phyloP scores from a whole-genome alignment of 2,329 filamentous ascomycete species.

The Trematosphaeria pertusa region DNA sequence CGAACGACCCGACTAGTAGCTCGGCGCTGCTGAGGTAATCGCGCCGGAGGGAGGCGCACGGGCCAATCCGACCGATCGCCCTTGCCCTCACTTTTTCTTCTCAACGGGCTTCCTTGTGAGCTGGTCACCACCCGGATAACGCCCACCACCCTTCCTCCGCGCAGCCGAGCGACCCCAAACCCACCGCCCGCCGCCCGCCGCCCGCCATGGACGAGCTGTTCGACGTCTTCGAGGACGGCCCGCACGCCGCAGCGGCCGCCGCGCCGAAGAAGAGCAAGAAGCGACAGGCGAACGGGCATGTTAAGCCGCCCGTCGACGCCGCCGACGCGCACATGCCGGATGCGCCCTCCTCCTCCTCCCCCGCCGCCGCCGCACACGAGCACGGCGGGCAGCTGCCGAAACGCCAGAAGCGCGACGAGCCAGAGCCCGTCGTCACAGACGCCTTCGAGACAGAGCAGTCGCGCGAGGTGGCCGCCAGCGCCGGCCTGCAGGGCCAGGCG shows the following conservation, averaged over 20 bases:
- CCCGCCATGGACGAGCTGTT: conserved; percentile 53
- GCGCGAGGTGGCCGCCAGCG: conserved; percentile 82
- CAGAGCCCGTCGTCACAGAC: conserved; percentile 86
- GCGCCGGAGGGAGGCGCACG: neutral
- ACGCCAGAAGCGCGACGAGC: conserved; percentile 70
- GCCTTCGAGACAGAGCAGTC: conserved; percentile 95
- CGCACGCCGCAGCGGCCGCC: conserved; percentile 26
- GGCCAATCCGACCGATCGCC: no score
- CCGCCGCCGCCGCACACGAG: conserved; percentile 39
- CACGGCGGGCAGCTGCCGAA: conserved; percentile 57
- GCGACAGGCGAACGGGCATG: conserved; percentile 80
- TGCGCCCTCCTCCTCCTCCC: conserved; percentile 15
- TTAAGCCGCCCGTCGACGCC: conserved; percentile 62
- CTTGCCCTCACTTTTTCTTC: no score
- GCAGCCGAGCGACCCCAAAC: no score
- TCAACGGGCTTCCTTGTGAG: no score
- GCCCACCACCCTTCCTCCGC: no score
- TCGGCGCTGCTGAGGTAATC: conserved; percentile 6
- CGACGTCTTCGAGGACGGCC: conserved; percentile 52
- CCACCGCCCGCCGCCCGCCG: no score
- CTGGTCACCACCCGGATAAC: no score
- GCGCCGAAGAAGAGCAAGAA: conserved; percentile 72
- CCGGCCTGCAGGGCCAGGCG: conserved; percentile 68
- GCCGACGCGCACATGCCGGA: conserved; percentile 1
- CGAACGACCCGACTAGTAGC: conserved; percentile 15